These are phyloP conservation scores for Astraeus odoratus DNA, from an alignment of 768 basidiomycete genomes.

Conservation along the genomic window DNA sequence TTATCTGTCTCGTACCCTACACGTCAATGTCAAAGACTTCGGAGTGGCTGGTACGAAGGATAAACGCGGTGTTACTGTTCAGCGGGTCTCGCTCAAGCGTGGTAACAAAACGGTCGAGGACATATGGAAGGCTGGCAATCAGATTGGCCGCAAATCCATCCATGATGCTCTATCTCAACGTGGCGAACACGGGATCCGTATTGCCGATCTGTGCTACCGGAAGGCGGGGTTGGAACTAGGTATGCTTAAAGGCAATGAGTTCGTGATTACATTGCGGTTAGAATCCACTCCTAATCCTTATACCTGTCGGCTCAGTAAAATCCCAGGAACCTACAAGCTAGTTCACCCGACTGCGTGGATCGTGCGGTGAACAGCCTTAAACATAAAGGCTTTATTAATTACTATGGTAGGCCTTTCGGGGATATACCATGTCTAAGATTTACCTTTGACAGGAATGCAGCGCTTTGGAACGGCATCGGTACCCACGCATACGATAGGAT, in stretches of 20 bases:
- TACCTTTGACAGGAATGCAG: slow-evolving; percentile 75
- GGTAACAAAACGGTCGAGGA: slow-evolving; percentile 73
- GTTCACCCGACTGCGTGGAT: slow-evolving; percentile 66
- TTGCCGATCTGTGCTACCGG: slow-evolving; percentile 83
- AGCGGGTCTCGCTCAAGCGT: slow-evolving; percentile 77
- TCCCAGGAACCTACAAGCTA: slow-evolving; percentile 75
- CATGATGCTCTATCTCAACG: slow-evolving; percentile 59
- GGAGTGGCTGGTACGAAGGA: slow-evolving; percentile 96
- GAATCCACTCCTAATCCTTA: slow-evolving; percentile 11
- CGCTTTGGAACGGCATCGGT: slow-evolving; percentile 96
- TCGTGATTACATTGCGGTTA: slow-evolving; percentile 89
- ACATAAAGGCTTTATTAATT: slow-evolving; percentile 90
- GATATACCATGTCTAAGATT: background rate
- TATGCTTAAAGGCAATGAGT: slow-evolving; percentile 94
- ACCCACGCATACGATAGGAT: slow-evolving; percentile 90
- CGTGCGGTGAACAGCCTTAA: slow-evolving; percentile 73
- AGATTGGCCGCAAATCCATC: slow-evolving; percentile 49
- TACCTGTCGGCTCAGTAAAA: slow-evolving; percentile 2
- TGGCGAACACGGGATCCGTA: slow-evolving; percentile 84
- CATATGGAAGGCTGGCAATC: slow-evolving; percentile 80
- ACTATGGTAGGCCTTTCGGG: slow-evolving; percentile 60
- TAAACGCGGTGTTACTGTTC: slow-evolving; percentile 94
- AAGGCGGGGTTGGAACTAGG: slow-evolving; percentile 83
- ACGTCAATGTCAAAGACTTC: slow-evolving; percentile 72
- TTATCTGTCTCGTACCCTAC: slow-evolving; percentile 71